Conservation (phyloP, 768 basidiomycete species). For the Russula sp. region DNA sequence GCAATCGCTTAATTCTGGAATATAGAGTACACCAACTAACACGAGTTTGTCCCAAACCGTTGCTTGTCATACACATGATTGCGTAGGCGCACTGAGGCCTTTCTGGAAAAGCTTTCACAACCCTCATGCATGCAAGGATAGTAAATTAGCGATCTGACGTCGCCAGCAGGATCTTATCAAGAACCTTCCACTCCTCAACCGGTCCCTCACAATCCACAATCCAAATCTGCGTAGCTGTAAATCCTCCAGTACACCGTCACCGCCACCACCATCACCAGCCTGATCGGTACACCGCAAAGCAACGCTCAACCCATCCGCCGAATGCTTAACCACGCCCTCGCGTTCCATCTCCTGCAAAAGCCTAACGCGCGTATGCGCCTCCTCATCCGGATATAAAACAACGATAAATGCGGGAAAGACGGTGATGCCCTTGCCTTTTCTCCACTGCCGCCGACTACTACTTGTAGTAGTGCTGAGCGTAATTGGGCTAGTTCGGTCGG, state of each 20-base stretch:
- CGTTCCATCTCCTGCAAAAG: constrained; percentile 46
- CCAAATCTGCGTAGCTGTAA: constrained; percentile 55
- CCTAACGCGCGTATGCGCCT: constrained; percentile 53
- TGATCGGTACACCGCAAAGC: constrained; percentile 38
- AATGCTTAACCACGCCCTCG: constrained; percentile 37
- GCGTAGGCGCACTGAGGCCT: no score
- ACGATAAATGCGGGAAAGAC: constrained; percentile 65
- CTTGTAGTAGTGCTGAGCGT: constrained; percentile 43
- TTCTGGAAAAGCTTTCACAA: no score
- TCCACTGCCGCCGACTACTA: constrained; percentile 30
- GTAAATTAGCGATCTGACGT: background rate
- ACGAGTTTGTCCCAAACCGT: background rate
- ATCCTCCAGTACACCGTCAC: constrained; percentile 35
- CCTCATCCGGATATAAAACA: constrained; percentile 72
- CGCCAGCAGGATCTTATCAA: constrained; percentile 39
- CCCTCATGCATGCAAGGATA: no score
- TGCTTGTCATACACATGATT: background rate
- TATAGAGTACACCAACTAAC: background rate
- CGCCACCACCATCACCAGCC: background rate
- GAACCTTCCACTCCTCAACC: constrained; percentile 55
- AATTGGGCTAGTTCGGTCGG: constrained; percentile 47
- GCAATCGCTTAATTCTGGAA: background rate
- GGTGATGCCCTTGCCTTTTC: constrained; percentile 41
- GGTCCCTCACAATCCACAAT: constrained; percentile 56
- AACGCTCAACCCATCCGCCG: constrained; percentile 30